Percentiles rank a stretch among this genome's conserved stretches.
These are phyloP conservation scores for Mycena maculata DNA, from an alignment of 768 basidiomycete genomes.

Conservation along the genomic window DNA sequence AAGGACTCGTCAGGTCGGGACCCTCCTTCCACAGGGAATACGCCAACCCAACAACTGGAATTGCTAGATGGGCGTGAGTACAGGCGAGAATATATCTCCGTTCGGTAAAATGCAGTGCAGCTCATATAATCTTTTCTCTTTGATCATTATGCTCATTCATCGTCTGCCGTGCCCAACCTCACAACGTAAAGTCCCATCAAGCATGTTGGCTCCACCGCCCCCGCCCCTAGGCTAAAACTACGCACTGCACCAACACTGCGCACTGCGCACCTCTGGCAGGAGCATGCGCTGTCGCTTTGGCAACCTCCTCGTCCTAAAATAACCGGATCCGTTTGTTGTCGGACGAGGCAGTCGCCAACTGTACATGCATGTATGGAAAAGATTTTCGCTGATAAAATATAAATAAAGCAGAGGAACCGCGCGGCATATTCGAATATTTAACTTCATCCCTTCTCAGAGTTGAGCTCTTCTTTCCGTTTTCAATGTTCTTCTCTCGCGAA, in stretches of 20 bases:
- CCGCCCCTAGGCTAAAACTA: slow-evolving; percentile 1
- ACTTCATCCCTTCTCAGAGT: slow-evolving; percentile 19
- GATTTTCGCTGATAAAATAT: slow-evolving; percentile 7
- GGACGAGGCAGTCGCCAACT: slow-evolving; percentile 4
- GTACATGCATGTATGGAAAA: neutral
- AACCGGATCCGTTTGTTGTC: slow-evolving; percentile 15
- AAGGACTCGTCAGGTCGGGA: too few relatives aligned
- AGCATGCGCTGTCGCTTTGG: slow-evolving; percentile 13
- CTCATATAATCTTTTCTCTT: neutral
- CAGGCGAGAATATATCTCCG: slow-evolving; percentile 8
- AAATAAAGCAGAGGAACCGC: slow-evolving; percentile 9
- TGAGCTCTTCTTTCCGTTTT: slow-evolving; percentile 5
- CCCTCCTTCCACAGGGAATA: too few relatives aligned
- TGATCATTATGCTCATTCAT: neutral
- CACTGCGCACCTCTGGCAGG: slow-evolving; percentile 14
- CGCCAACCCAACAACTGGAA: too few relatives aligned
- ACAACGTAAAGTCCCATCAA: slow-evolving; percentile 3
- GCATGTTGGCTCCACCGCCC: slow-evolving; percentile 6
- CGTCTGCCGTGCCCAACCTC: neutral
- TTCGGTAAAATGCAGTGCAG: slow-evolving; percentile 6
- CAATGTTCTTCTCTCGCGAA: slow-evolving; percentile 15
- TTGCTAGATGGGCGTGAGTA: slow-evolving; percentile 7
- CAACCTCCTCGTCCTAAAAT: slow-evolving; percentile 1
- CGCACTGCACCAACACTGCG: slow-evolving; percentile 11
- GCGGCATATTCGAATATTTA: slow-evolving; percentile 1